Percentiles rank a stretch among this genome's conserved stretches.
These are phyloP conservation scores for Ceratobasidium papillatum DNA, from an alignment of 1,284 basidiomycete genomes.

Conservation along the genomic window DNA sequence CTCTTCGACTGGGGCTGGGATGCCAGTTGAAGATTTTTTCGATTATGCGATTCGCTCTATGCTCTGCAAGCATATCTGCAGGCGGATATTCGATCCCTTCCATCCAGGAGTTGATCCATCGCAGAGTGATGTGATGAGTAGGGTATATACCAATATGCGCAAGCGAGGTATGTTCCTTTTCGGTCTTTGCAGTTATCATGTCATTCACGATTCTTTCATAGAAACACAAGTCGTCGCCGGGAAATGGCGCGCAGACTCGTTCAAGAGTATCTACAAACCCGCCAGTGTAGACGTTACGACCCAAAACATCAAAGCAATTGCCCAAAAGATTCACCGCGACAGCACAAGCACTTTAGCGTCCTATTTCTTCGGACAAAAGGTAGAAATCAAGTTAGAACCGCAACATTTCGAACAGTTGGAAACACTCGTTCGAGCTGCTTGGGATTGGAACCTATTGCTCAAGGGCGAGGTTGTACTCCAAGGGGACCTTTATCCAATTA, in stretches of 20 bases:
- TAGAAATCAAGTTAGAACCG: not conserved
- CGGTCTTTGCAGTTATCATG: not conserved
- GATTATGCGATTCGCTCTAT: constrained; percentile 37
- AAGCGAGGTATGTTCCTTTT: constrained; percentile 5
- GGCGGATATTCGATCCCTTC: constrained; percentile 29
- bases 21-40: constrained; percentile 40
- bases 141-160: constrained; percentile 9
- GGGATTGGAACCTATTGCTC: constrained; percentile 27
- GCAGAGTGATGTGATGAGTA: not conserved
- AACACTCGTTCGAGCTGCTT: not conserved
- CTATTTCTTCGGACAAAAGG: constrained; percentile 10
- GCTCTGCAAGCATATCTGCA: constrained; percentile 21
- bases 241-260: constrained; percentile 21
- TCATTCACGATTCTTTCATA: not conserved
- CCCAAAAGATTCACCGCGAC: not conserved
- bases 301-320: not conserved
- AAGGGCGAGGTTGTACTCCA: constrained; percentile 34
- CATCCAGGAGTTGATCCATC: constrained; percentile 29
- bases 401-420: constrained; percentile 19
- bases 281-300: not conserved
- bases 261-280: constrained; percentile 33
- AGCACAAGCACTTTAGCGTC: not conserved
- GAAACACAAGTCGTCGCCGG: constrained; percentile 36
- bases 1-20: constrained; percentile 27
- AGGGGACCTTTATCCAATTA: constrained; percentile 7